Base-by-base conservation (phyloP, 768 basidiomycete genomes). In the Calocybe cyanea region DNA sequence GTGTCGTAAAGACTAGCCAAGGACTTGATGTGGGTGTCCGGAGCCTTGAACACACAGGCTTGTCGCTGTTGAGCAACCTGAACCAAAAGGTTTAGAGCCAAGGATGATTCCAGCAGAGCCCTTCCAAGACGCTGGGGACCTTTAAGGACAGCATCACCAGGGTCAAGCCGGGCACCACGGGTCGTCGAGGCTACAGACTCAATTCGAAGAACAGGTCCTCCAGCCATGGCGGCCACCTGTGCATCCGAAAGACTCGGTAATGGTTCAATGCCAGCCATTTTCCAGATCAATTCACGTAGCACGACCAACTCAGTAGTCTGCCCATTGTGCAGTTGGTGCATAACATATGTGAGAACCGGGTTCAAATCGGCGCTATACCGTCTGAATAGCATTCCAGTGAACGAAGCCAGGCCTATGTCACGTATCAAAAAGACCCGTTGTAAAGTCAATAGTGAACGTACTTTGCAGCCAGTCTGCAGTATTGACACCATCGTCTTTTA, bases 201-300 rank as follows among this genome's bases (percentile, higher is more conserved):
- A 34, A 85, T 83, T 23, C 92, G 82, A 43, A 99, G 75, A 20
- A 80, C 75, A 3, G 88, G 83, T 3, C 96, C 96, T 37, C 94
- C 92, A 5, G 88, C 90, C 83, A 96, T 94, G 4, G 91, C 91
- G 32, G 75, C 63, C 41, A 98, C 81, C 63, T 98, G 94, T 0
- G 83, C 73, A 49, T 96, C 92, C 0, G 92, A 89, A 30, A 97
- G 69, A 61, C 85, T 92, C 0, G 91, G 89, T 41, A 96, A 70
- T 3, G 92, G 91, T 57, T 95, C 87, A 48, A 96, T 90, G 3
- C 89, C 92, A 4, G 92, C 87, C 92, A 97, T 95, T 61, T 92
- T 90, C 78, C 83, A 87, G 41, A 98, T 91, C 41, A 99, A 69
- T 58, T 95, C 92, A 24, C 87, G 81, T n/a, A 99, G 72, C 18